Base-by-base conservation (phyloP, 2,329 filamentous ascomycete genomes). In the Leptographium procerum region DNA sequence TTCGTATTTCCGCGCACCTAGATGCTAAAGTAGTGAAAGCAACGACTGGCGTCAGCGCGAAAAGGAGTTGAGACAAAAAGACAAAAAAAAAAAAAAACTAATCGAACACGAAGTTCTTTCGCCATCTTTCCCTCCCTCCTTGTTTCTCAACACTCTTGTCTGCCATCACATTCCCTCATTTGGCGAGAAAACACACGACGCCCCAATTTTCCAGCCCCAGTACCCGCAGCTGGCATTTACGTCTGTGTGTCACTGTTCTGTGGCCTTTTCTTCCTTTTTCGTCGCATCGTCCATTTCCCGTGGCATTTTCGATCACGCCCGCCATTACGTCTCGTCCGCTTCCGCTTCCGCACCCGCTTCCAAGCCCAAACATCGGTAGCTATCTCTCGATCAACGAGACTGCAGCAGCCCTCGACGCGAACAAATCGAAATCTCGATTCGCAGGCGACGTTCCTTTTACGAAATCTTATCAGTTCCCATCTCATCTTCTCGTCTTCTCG, bases 231-330 rank as follows among this genome's bases (percentile, higher is more conserved):
- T 28, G 24, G 45, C 54, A 26, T 22, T 11, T 54, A 36, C 55
- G 55, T 56, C 55, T 50, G 55, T 56, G 55, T 56, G 55, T 50
- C 29, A 19, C 29, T 47, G 45, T 9, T 28, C 33, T 24, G 31
- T 56, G n/a, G 55, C 33, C 55, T 51, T 56, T 56, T 56, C 29
- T 51, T 50, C 48, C 16, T 28, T 29, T 51, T 14, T 22, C 24
- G 43, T 56, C 54, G 54, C 54, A 56, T 56, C 43, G 28, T 22
- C 54, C n/a, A n/a, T 45, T 48, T 47, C 54, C 31, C 33, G 45
- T 29, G 29, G 29, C 53, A 33, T 24, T 29, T 40, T 51, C 45
- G 10, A 28, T 13, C 16, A 8, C 26, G 16, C 19, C 40, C 24
- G 10, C 43, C 26, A 26, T 36, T 48, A 7, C 54, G 28, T 19